Evolutionary conservation across 768 basidiomycete species (phyloP).

Genomic region (Boletus pseudopeckii): DNA sequence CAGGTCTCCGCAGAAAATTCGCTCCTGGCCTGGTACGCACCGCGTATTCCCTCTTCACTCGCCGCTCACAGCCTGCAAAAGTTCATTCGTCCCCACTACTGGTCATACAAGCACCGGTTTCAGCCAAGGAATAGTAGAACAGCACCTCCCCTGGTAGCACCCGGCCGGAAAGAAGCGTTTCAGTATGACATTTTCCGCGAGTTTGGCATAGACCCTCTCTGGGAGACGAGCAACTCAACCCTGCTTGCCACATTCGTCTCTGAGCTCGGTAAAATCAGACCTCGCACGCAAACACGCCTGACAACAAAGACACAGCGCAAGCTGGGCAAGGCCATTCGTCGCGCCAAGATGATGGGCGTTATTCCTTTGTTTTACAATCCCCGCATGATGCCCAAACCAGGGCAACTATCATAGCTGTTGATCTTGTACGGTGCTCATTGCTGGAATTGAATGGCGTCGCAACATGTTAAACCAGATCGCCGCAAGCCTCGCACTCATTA

Average conservation of each 20-base stretch:
- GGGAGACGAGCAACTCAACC: constrained; percentile 57
- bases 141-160: constrained; percentile 49
- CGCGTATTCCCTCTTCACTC: not conserved
- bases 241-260: constrained; percentile 60
- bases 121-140: constrained; percentile 17
- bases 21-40: constrained; percentile 19
- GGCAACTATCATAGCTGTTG: constrained; percentile 4
- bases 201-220: constrained; percentile 68
- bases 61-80: constrained; percentile 13
- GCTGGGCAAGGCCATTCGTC: constrained; percentile 79
- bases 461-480: not conserved
- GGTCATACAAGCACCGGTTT: constrained; percentile 38
- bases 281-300: constrained; percentile 65
- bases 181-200: constrained; percentile 67
- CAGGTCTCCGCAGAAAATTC: constrained; percentile 29
- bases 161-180: constrained; percentile 50
- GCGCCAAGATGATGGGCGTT: constrained; percentile 90
- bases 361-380: constrained; percentile 50
- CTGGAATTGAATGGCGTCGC: not conserved
- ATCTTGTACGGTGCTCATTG: no score
- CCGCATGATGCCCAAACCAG: constrained; percentile 23
- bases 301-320: constrained; percentile 77
- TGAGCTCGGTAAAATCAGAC: constrained; percentile 77
- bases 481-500: no score
- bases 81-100: constrained; percentile 48